phyloP scores from a whole-genome alignment of 2,329 filamentous ascomycete genomes.

The Fusarium proliferatum region DNA sequence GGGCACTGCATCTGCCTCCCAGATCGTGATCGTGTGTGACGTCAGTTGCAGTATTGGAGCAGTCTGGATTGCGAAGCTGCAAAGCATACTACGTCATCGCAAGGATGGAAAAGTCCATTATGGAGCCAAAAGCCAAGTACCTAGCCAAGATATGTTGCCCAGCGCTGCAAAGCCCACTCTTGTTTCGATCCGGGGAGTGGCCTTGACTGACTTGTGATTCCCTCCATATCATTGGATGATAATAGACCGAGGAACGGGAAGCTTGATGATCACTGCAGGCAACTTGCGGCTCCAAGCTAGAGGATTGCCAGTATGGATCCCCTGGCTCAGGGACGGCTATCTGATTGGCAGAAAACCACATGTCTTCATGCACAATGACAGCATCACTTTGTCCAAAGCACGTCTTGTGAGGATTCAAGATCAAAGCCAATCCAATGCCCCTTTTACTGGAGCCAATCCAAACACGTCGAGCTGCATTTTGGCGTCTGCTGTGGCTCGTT shows the following conservation, averaged over 20 bases:
- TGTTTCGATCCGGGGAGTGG: constrained; percentile 27
- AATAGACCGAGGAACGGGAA: constrained; percentile 25
- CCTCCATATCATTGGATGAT: constrained; percentile 17
- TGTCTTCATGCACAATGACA: constrained; percentile 35
- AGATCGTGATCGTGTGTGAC: constrained; percentile 32
- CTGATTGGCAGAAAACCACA: constrained; percentile 18
- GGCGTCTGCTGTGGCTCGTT: constrained; percentile 19
- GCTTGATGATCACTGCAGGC: constrained; percentile 35
- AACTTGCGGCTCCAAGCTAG: constrained; percentile 23
- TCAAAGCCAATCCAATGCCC: constrained; percentile 16
- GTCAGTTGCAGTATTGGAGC: constrained; percentile 18
- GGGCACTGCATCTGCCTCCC: background rate
- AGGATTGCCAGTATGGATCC: constrained; percentile 6
- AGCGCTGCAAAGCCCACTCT: constrained; percentile 13
- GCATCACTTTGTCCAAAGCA: constrained; percentile 35
- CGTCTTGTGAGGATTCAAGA: constrained; percentile 7
- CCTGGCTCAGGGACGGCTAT: constrained; percentile 9
- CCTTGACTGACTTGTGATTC: background rate
- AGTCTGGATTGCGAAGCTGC: background rate
- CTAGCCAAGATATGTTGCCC: constrained; percentile 8
- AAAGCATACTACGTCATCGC: constrained; percentile 30
- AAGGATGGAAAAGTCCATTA: constrained; percentile 13
- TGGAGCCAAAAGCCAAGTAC: constrained; percentile 7
- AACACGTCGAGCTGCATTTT: constrained; percentile 23
- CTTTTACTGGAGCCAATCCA: constrained; percentile 25